A percentile compares a stretch with the other conserved stretches of the same genome.
phyloP scores from a whole-genome alignment of 108 stramenopile genomes.

The Fistulifera pelliculosa region DNA sequence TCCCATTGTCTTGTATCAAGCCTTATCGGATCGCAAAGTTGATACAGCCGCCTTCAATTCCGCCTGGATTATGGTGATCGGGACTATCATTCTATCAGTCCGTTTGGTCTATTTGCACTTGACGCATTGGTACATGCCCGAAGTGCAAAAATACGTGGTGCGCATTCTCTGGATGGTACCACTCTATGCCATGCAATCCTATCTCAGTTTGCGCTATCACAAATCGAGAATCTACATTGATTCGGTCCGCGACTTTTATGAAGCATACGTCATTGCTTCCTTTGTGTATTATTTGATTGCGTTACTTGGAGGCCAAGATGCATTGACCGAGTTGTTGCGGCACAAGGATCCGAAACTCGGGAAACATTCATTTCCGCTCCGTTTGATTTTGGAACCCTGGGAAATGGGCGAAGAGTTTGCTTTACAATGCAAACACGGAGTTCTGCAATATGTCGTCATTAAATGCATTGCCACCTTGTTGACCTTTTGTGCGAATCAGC shows the following conservation, averaged over 20 bases:
- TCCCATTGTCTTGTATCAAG: conserved; percentile 32
- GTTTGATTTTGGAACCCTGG: conserved; percentile 53
- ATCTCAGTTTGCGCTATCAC: conserved; percentile 78
- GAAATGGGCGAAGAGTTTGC: conserved; percentile 78
- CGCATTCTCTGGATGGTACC: conserved; percentile 92
- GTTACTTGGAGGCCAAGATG: conserved; percentile 82
- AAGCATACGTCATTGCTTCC: conserved; percentile 88
- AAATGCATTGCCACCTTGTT: conserved; percentile 66
- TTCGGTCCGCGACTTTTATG: conserved; percentile 69
- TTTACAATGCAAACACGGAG: conserved; percentile 81
- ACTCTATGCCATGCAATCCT: conserved; percentile 85
- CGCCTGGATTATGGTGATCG: conserved; percentile 66
- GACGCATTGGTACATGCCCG: conserved; percentile 84
- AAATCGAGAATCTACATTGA: conserved; percentile 73
- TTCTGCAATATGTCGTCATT: conserved; percentile 92
- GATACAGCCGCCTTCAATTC: conserved; percentile 72
- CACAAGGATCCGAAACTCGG: conserved; percentile 36
- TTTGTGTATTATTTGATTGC: conserved; percentile 89
- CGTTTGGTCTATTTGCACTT: conserved; percentile 71
- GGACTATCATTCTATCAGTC: conserved; percentile 62
- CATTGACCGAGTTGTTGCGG: conserved; percentile 41
- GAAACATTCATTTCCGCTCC: conserved; percentile 40
- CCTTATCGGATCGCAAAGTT: conserved; percentile 16
- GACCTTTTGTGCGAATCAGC: conserved; percentile 53
- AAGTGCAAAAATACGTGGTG: conserved; percentile 84